Base-by-base conservation (phyloP, 331 rosid species). In the Erythrophleum ivorense region DNA sequence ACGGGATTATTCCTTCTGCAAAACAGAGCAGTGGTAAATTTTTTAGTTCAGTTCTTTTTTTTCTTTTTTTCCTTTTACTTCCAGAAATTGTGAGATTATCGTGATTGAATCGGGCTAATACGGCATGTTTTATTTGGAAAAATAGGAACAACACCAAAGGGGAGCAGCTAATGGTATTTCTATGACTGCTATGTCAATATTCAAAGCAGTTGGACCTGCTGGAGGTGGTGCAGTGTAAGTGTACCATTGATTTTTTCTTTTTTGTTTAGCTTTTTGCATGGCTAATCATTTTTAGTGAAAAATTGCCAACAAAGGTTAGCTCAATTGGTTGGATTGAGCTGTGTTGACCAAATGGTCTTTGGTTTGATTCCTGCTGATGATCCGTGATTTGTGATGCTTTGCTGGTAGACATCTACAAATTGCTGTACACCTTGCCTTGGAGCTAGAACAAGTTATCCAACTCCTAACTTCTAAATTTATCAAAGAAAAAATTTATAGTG, bases 161-260 rank as follows among this genome's bases (percentile, higher is more conserved):
- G 98, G 98, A 13, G 95, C 97, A 16, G 97, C 98, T 58, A 94
- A 94, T 87, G 97, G 98, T 53, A 64, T 92, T 82, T 68, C 92
- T 14, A 83, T 92, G 95, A 94, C 98, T n/a, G 83, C 74, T 14
- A 84, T 90, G 94, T 94, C 98, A 46, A 36, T 90, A 49, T 92
- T 85, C 86, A 94, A 90, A 85, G 87, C 95, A 78, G 54, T 87
- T 74, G 97, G 98, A 68, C 95, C 97, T 46, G 95, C 94, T 36
- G 76, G 72, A 6, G 94, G 94, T 46, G 98, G 98, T 78, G 86
- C 90, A 29, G 0, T 91, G 98, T 94, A 82, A 90, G 95, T 88
- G 16, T 40, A 45, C 70, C 29, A 38, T 2, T 34, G 11, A 5
- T 0, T 34, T 12, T 64, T 33, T n/a, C n/a, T 62, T 34, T 64